Evolutionary conservation across 116 monocot genomes (phyloP).

Genomic region (Zostera marina): DNA sequence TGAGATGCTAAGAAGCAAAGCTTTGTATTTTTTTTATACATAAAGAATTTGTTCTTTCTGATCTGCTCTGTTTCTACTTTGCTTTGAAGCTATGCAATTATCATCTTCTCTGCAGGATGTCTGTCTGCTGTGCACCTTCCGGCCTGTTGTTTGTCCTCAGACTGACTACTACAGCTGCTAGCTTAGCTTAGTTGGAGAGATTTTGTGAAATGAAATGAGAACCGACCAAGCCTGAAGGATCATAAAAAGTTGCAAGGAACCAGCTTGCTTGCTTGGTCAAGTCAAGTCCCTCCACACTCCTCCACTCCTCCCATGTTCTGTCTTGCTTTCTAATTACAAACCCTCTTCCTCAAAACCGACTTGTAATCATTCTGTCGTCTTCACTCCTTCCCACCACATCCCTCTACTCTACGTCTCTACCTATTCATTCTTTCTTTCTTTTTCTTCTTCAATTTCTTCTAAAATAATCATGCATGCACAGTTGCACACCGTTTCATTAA

Average conservation of each 20-base stretch:
- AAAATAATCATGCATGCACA: too few species aligned
- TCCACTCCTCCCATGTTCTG: constrained; percentile 25
- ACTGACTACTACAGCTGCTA: too few species aligned
- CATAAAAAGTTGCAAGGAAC: constrained; percentile 4
- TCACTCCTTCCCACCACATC: constrained; percentile 26
- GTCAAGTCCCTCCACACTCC: background rate
- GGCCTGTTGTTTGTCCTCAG: background rate
- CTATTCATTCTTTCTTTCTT: too few species aligned
- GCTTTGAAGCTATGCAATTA: constrained; percentile 16
- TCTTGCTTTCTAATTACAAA: constrained; percentile 41
- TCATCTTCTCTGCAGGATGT: constrained; percentile 10
- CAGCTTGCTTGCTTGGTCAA: constrained; percentile 21
- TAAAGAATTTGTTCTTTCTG: constrained; percentile 7
- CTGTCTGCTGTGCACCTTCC: constrained; percentile 1
- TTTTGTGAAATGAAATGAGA: constrained; percentile 12
- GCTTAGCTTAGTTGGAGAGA: constrained; percentile 8
- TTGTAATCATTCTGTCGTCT: constrained; percentile 68
- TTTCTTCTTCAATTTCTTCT: constrained; percentile 6
- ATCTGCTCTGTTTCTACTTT: constrained; percentile 4
- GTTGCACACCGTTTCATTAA: too few species aligned
- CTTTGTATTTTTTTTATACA: background rate
- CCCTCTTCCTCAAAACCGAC: constrained; percentile 28
- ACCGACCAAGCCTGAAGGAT: constrained; percentile 32
- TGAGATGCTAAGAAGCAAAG: too few species aligned
- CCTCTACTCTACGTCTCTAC: too few species aligned